Conservation (phyloP, 768 basidiomycete genomes). For the Phlebiopsis gigantea region DNA sequence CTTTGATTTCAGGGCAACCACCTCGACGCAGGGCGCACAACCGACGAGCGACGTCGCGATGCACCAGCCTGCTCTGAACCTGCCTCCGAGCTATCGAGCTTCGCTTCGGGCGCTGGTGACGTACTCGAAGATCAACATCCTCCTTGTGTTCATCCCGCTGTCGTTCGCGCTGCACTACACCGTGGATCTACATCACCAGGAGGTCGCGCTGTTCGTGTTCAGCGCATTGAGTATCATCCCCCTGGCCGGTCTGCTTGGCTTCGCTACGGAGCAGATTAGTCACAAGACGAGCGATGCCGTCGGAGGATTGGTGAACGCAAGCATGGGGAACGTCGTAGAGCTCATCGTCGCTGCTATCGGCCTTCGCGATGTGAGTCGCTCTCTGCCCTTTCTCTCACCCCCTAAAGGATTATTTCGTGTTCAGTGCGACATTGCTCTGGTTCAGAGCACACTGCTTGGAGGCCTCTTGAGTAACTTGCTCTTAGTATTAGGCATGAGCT, state of each 20-base stretch:
- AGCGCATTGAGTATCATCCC: constrained; percentile 47
- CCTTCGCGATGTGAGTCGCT: constrained; percentile 21
- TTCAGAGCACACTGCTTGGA: constrained; percentile 48
- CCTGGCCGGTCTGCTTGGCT: constrained; percentile 44
- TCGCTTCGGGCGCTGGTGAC: constrained; percentile 28
- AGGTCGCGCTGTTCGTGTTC: constrained; percentile 43
- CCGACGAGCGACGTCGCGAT: background rate
- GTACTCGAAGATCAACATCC: constrained; percentile 38
- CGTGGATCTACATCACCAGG: constrained; percentile 32
- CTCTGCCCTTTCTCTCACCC: constrained; percentile 24
- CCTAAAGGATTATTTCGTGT: constrained; percentile 6
- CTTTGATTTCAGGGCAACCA: background rate
- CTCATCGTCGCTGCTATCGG: constrained; percentile 44
- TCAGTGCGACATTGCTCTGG: constrained; percentile 48
- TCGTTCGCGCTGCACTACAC: constrained; percentile 41
- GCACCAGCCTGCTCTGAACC: background rate
- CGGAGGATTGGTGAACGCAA: constrained; percentile 50
- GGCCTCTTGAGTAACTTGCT: constrained; percentile 41
- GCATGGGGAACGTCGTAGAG: constrained; percentile 47
- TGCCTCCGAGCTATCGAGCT: constrained; percentile 28
- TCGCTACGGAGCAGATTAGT: constrained; percentile 50
- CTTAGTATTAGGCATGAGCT: constrained; percentile 29
- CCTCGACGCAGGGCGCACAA: background rate
- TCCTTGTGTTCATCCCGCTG: constrained; percentile 44
- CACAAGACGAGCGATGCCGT: constrained; percentile 42